A percentile compares a stretch with the other conserved stretches of the same genome.
Evolutionary conservation across 2,329 filamentous ascomycete genomes (phyloP).

Genomic region (Ophiognomonia clavigignenti-juglandacearum): DNA sequence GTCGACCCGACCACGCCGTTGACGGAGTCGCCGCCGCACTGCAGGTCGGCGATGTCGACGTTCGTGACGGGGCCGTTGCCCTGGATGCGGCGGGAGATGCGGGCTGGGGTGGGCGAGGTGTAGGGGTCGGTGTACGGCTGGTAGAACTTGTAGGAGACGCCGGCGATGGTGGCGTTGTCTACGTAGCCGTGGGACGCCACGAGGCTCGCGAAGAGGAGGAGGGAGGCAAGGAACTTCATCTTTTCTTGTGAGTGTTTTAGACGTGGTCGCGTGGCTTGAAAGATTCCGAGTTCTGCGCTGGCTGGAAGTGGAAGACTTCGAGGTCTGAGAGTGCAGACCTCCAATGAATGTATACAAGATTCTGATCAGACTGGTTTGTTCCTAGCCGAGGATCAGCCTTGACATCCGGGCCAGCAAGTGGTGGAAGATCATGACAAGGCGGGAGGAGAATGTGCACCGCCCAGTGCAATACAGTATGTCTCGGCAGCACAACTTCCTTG

Average conservation of each 20-base stretch:
- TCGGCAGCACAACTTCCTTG: not conserved
- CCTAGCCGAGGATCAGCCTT: not conserved
- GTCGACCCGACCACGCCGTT: conserved; percentile 42
- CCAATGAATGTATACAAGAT: not conserved
- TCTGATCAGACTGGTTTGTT: not conserved
- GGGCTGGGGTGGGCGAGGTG: conserved; percentile 9
- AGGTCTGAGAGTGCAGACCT: too few relatives aligned
- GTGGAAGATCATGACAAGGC: not conserved
- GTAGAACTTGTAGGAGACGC: conserved; percentile 18
- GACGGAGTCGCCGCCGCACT: conserved; percentile 49
- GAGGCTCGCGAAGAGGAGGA: not conserved
- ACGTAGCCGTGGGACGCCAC: conserved; percentile 4
- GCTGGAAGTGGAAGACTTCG: too few relatives aligned
- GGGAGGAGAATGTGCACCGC: too few relatives aligned
- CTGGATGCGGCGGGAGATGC: not conserved
- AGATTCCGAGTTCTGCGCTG: too few relatives aligned
- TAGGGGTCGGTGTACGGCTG: conserved; percentile 8
- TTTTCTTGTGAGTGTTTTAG: too few relatives aligned
- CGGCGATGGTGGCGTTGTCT: not conserved
- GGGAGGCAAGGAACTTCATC: not conserved
- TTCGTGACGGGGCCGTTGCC: not conserved
- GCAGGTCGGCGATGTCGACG: conserved; percentile 38
- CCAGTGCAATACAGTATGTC: not conserved
- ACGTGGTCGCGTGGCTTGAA: too few relatives aligned
- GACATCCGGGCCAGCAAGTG: not conserved